phyloP scores from a whole-genome alignment of 1,284 basidiomycete genomes.

The Exobasidium cylindrosporum region DNA sequence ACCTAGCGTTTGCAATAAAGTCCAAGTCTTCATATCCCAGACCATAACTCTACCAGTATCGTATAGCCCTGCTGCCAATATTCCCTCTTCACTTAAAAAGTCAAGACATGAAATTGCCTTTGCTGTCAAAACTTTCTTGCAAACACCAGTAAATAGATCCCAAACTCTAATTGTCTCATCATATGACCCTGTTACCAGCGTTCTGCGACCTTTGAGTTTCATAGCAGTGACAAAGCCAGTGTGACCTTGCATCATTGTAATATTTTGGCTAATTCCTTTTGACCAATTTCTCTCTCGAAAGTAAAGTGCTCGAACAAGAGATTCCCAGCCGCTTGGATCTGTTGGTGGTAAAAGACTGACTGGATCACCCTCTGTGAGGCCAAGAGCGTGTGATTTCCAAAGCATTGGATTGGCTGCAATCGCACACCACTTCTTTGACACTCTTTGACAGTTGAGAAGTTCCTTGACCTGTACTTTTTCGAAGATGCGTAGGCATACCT shows the following conservation, averaged over 20 bases:
- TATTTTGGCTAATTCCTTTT: constrained; percentile 65
- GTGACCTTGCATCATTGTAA: constrained; percentile 76
- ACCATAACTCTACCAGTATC: constrained; percentile 67
- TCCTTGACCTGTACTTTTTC: constrained; percentile 67
- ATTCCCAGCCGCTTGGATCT: constrained; percentile 58
- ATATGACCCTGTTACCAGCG: constrained; percentile 79
- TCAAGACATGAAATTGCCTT: constrained; percentile 87
- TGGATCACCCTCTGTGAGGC: constrained; percentile 72
- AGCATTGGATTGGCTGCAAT: constrained; percentile 69
- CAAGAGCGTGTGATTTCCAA: constrained; percentile 73
- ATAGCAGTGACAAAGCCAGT: constrained; percentile 83
- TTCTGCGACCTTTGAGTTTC: constrained; percentile 64
- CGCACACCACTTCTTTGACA: constrained; percentile 72
- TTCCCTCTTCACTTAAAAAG: constrained; percentile 77
- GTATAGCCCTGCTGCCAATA: constrained; percentile 86
- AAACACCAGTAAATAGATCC: constrained; percentile 65
- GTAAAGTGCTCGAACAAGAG: constrained; percentile 74
- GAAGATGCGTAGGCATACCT: constrained; percentile 68
- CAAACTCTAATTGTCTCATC: constrained; percentile 63
- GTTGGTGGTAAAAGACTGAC: constrained; percentile 44
- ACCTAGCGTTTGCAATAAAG: constrained; percentile 65
- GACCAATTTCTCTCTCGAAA: constrained; percentile 81
- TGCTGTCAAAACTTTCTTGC: constrained; percentile 74
- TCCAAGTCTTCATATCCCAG: constrained; percentile 31
- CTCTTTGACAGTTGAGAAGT: constrained; percentile 57